Conservation (phyloP, 176 grass and related monocot genomes). For the Ensete ventricosum region DNA sequence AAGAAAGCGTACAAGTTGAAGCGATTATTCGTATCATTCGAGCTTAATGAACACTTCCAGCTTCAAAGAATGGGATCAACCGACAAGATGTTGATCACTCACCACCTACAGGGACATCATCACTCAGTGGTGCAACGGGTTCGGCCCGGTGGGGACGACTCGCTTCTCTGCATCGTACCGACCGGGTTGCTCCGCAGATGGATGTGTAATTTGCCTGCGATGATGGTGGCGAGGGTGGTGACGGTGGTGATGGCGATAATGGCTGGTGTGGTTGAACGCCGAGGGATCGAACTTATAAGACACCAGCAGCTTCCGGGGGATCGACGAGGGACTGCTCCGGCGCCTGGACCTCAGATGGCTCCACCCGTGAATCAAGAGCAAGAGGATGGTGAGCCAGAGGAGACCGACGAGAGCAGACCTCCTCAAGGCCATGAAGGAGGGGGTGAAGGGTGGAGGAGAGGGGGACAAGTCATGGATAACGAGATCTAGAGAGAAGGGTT, state of each 20-base stretch:
- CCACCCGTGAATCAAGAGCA: slow-evolving; percentile 40
- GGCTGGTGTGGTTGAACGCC: not conserved
- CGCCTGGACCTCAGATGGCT: not conserved
- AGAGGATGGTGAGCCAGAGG: slow-evolving; percentile 56
- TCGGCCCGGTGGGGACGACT: slow-evolving; percentile 56
- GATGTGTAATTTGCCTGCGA: slow-evolving; percentile 14
- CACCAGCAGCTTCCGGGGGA: slow-evolving; percentile 40
- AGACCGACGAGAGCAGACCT: slow-evolving; percentile 20
- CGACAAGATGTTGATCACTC: not conserved
- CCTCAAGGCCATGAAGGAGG: slow-evolving; percentile 47
- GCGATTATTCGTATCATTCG: too few relatives aligned
- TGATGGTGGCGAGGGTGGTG: not conserved
- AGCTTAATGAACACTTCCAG: not conserved
- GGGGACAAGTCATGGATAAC: slow-evolving; percentile 29
- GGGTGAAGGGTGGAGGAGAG: slow-evolving; percentile 10
- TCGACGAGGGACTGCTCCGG: not conserved
- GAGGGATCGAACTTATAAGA: slow-evolving; percentile 16
- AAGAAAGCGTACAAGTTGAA: too few relatives aligned
- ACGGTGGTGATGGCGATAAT: slow-evolving; percentile 12
- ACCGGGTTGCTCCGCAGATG: not conserved
- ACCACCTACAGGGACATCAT: not conserved
- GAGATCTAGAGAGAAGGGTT: slow-evolving; percentile 8
- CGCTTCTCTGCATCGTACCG: slow-evolving; percentile 62
- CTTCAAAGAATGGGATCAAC: not conserved
- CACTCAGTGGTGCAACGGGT: slow-evolving; percentile 70